These are phyloP conservation scores for Amphichorda felina DNA, from an alignment of 2,329 filamentous ascomycete genomes.

Conservation along the genomic window DNA sequence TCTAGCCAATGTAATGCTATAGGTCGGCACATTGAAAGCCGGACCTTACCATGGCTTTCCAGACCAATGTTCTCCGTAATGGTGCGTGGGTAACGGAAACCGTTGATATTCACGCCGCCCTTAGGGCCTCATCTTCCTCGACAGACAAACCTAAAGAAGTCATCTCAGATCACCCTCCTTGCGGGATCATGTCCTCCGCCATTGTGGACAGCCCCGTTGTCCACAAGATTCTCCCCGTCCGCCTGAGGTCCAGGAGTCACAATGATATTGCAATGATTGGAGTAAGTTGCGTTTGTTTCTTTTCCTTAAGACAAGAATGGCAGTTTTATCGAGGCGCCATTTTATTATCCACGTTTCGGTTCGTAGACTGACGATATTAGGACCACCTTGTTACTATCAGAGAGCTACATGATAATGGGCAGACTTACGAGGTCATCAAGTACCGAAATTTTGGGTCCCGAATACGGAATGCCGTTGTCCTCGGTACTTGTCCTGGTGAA, in stretches of 20 bases:
- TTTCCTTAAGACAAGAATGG: no score
- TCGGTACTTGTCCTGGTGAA: constrained; percentile 38
- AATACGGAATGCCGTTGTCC: constrained; percentile 68
- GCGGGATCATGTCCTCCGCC: constrained; percentile 70
- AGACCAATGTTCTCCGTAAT: constrained; percentile 40
- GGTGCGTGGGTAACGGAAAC: constrained; percentile 46
- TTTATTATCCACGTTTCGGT: no score
- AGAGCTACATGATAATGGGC: constrained; percentile 57
- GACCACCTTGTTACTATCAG: constrained; percentile 64
- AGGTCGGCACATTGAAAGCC: no score
- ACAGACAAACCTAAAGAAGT: not conserved
- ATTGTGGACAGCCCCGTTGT: constrained; percentile 64
- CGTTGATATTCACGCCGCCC: constrained; percentile 28
- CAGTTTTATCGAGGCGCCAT: no score
- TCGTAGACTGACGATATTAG: not conserved
- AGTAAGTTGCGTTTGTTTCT: no score
- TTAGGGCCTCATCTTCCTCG: constrained; percentile 23
- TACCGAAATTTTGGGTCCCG: constrained; percentile 69
- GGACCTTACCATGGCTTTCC: constrained; percentile 28
- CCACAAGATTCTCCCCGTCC: constrained; percentile 69
- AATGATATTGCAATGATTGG: constrained; percentile 85
- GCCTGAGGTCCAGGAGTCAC: constrained; percentile 53
- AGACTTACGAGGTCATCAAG: constrained; percentile 62
- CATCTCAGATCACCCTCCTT: constrained; percentile 27
- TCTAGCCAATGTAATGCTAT: no score